A percentile compares a stretch with the other conserved stretches of the same genome.
Evolutionary conservation across 2,329 filamentous ascomycete genomes (phyloP).

Genomic region (Pseudogymnoascus sp.): DNA sequence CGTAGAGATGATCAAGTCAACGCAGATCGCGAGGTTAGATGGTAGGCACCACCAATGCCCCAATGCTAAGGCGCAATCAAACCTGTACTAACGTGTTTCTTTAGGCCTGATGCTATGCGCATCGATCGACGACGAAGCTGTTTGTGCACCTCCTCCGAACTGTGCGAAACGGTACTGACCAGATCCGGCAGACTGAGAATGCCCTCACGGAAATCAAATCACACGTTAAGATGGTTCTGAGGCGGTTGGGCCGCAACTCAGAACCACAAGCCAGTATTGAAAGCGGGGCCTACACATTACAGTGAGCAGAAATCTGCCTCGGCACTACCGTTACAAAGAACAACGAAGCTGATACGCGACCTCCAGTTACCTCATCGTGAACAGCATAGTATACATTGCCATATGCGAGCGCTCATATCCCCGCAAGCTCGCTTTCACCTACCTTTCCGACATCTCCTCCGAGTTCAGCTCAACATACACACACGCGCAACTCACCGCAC

Average conservation of each 20-base stretch:
- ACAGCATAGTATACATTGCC: slow-evolving; percentile 82
- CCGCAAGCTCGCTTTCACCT: slow-evolving; percentile 96
- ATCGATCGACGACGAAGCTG: slow-evolving; percentile 84
- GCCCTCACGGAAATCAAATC: slow-evolving; percentile 81
- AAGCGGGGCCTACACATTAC: slow-evolving; percentile 71
- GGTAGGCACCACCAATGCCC: slow-evolving; percentile 44
- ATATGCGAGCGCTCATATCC: slow-evolving; percentile 92
- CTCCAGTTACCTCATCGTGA: slow-evolving; percentile 71
- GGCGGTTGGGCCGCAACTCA: slow-evolving; percentile 79
- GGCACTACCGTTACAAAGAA: neutral
- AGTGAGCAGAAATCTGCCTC: slow-evolving; percentile 48
- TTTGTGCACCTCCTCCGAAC: slow-evolving; percentile 29
- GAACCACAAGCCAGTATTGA: slow-evolving; percentile 91
- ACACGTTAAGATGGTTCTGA: slow-evolving; percentile 84
- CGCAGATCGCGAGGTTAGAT: slow-evolving; percentile 88
- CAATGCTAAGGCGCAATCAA: neutral
- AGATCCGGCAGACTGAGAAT: slow-evolving; percentile 49
- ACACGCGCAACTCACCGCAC: slow-evolving; percentile 61
- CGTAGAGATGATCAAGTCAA: slow-evolving; percentile 66
- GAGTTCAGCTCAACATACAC: slow-evolving; percentile 89
- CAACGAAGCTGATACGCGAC: neutral
- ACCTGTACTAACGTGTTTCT: slow-evolving; percentile 11
- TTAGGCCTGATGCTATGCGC: slow-evolving; percentile 89
- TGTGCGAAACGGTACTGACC: neutral
- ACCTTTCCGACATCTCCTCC: slow-evolving; percentile 82